phyloP scores from a whole-genome alignment of 768 basidiomycete genomes.

The Rhizopogon vesiculosus region DNA sequence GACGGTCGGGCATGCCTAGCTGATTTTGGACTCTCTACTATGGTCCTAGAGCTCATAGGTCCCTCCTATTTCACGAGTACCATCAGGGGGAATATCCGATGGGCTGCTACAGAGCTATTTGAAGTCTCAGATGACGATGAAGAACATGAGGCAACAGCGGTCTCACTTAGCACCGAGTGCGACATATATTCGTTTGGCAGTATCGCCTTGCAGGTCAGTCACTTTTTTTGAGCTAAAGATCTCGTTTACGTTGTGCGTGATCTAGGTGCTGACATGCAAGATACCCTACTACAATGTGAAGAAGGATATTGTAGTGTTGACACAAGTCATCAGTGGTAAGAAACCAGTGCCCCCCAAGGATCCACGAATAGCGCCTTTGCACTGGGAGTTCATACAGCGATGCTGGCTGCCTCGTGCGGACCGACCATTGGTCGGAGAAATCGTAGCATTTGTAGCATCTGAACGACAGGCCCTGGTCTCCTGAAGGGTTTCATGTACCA shows the following conservation, averaged over 20 bases:
- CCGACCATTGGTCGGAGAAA: too few species aligned
- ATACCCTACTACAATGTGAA: not conserved
- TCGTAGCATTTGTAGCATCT: too few species aligned
- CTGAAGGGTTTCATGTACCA: too few species aligned
- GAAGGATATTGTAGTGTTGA: not conserved
- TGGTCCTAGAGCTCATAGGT: slow-evolving; percentile 29
- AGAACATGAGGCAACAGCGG: too few species aligned
- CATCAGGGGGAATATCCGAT: slow-evolving; percentile 33
- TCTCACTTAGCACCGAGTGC: not conserved
- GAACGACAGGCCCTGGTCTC: too few species aligned
- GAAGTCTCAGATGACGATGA: slow-evolving; percentile 2
- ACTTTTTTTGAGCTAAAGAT: slow-evolving; percentile 21
- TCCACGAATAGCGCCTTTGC: slow-evolving; percentile 26
- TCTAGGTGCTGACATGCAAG: not conserved
- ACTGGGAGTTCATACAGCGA: slow-evolving; percentile 36
- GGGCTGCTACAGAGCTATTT: slow-evolving; percentile 39
- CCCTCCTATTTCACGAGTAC: slow-evolving; percentile 18
- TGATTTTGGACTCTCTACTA: slow-evolving; percentile 24
- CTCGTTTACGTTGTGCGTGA: not conserved
- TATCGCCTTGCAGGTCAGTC: slow-evolving; percentile 19
- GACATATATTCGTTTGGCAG: slow-evolving; percentile 43
- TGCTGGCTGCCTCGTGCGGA: slow-evolving; percentile 26
- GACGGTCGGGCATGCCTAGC: too few species aligned
- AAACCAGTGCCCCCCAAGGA: too few species aligned
- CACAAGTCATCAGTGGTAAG: too few species aligned